phyloP scores from a whole-genome alignment of 768 basidiomycete species.

The Mycena vulgaris region DNA sequence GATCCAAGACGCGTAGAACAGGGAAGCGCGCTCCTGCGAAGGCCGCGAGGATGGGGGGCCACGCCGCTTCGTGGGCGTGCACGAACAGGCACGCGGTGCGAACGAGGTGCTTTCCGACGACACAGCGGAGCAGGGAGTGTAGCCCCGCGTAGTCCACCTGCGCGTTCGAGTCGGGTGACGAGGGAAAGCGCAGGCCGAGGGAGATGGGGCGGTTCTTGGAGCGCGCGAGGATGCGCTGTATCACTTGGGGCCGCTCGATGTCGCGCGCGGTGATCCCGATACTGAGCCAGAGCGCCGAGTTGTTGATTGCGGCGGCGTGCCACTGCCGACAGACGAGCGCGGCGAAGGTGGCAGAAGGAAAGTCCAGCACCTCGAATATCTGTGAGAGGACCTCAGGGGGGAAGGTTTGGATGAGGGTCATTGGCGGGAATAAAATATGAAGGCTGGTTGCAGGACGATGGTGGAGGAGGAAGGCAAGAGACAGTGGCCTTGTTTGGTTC shows the following conservation, averaged over 20 bases:
- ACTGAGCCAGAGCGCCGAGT: constrained; percentile 4
- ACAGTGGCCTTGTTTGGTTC: not conserved
- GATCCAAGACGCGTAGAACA: not conserved
- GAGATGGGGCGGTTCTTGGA: constrained; percentile 1
- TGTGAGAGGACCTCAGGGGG: constrained; percentile 13
- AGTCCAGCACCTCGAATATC: constrained; percentile 1
- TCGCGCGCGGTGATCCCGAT: not conserved
- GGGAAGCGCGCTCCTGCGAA: not conserved
- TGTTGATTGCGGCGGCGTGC: not conserved
- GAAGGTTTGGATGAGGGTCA: constrained; percentile 6
- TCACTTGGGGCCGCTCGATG: not conserved
- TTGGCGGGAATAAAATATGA: not conserved
- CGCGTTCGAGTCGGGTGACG: too few species aligned
- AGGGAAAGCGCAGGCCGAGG: not conserved
- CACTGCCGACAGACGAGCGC: constrained; percentile 14
- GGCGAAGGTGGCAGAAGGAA: not conserved
- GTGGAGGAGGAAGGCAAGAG: not conserved
- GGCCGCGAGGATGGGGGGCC: not conserved
- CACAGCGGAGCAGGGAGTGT: not conserved
- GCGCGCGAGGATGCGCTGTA: not conserved
- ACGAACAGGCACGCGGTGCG: not conserved
- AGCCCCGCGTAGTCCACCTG: not conserved
- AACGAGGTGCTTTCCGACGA: not conserved
- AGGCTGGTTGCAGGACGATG: not conserved
- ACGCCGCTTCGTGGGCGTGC: not conserved